Conservation (phyloP, 108 stramenopile genomes). For the Schizochytrium sp. region DNA sequence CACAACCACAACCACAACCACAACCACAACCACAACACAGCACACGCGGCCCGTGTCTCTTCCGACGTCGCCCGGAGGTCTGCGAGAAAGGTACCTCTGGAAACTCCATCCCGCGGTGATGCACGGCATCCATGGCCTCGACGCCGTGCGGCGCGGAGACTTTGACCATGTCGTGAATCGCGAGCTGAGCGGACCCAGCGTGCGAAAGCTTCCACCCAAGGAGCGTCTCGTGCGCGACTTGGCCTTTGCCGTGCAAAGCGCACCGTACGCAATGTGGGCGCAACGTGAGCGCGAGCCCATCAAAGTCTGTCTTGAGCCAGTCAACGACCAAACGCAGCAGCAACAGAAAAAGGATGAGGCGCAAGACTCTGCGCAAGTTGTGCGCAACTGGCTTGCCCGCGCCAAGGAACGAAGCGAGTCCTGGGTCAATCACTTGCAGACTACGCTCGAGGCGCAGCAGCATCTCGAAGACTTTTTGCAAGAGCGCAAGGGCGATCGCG, state of each 20-base stretch:
- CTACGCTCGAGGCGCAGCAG: not conserved
- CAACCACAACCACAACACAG: no score
- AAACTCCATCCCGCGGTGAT: not conserved
- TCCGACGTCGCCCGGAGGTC: no score
- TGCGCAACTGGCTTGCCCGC: not conserved
- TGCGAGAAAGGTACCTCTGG: not conserved
- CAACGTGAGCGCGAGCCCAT: not conserved
- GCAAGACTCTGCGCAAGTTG: not conserved
- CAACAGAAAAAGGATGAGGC: not conserved
- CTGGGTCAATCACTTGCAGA: not conserved
- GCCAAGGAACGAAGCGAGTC: not conserved
- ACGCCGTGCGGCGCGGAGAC: not conserved
- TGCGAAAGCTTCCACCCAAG: not conserved
- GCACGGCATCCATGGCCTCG: constrained; percentile 5
- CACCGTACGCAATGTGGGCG: not conserved
- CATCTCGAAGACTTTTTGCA: not conserved
- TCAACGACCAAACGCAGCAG: not conserved
- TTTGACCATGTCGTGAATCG: not conserved
- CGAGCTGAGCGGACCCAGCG: not conserved
- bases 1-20: no score
- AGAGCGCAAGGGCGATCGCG: not conserved
- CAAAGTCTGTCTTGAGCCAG: not conserved
- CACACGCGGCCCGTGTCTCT: no score
- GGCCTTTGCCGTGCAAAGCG: not conserved
- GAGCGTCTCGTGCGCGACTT: not conserved